Evolutionary conservation across 345 rosid species (phyloP).

Genomic region (Sapria himalayana): DNA sequence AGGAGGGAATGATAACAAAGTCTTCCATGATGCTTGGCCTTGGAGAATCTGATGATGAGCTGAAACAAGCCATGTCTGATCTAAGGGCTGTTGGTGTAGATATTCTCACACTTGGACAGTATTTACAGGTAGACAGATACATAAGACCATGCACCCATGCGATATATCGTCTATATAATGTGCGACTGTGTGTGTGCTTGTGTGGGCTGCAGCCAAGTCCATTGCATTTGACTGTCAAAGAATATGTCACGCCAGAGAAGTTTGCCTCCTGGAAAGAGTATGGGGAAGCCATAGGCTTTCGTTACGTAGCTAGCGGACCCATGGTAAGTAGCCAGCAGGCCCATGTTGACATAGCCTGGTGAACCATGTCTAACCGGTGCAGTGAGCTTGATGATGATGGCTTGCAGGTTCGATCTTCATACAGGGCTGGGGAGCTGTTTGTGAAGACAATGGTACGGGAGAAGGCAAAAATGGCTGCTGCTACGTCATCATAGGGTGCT

Average conservation of each 20-base stretch:
- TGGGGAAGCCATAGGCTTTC: slow-evolving; percentile 90
- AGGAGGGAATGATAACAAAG: slow-evolving; percentile 78
- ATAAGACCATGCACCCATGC: slow-evolving; percentile 1
- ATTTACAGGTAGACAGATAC: slow-evolving; percentile 57
- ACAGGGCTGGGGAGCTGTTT: slow-evolving; percentile 88
- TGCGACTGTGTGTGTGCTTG: background rate
- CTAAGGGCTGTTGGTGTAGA: slow-evolving; percentile 80
- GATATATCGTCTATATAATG: background rate
- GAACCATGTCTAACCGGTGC: background rate
- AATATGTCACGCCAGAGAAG: slow-evolving; percentile 82
- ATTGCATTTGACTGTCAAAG: slow-evolving; percentile 82
- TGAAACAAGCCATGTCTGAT: slow-evolving; percentile 76
- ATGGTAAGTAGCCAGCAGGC: slow-evolving; percentile 29
- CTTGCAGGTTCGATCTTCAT: slow-evolving; percentile 78
- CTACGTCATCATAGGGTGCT: too few relatives aligned
- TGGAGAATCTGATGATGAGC: slow-evolving; percentile 78
- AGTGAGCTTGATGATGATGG: background rate
- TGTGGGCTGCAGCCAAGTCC: slow-evolving; percentile 70
- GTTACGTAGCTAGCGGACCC: slow-evolving; percentile 93
- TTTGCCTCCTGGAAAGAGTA: slow-evolving; percentile 85
- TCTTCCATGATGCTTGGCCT: slow-evolving; percentile 96
- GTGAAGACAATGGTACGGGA: slow-evolving; percentile 86
- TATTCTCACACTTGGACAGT: slow-evolving; percentile 89
- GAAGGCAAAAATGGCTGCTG: slow-evolving; percentile 12
- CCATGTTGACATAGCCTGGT: background rate